Base-by-base conservation (phyloP, 225 moss, liverwort and hornwort genomes). In the Sphagnum tenellum region DNA sequence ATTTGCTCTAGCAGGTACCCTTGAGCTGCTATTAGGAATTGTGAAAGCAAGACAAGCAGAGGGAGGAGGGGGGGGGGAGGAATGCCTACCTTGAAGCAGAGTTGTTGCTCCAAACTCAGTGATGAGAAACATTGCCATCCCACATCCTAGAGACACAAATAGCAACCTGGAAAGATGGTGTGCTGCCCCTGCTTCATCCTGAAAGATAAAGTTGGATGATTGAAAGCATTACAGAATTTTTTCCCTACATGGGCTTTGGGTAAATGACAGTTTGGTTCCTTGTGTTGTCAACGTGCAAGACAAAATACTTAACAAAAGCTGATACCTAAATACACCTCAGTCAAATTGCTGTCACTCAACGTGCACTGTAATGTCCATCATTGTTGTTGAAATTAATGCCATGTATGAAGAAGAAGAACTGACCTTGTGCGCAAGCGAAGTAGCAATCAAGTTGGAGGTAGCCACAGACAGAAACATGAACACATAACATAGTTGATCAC, bases 401-500 rank as follows among this genome's bases (percentile, higher is more conserved):
- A 44, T 45, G 44, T 49, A 46, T 47, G 46, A 12, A 47, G 44
- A 5, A 50, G 44, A 5, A 59, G 66, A 45, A 12, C 10, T 57
- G 71, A 87, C 90, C 91, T 78, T 91, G 7, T 89, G 87, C 59
- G 94, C 94, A 66, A 94, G 77, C 46, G 94, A 77, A 2, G 94
- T 94, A 46, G 94, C 94, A 56, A 94, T 91, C 75, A 94, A 74
- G 61, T 94, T 94, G 66, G 94, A 94, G 50, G 94, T 94, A 5
- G 94, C 87, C 46, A 94, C 89, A 13, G 91, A 91, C 5, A 94
- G 87, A 64, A 94, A 91, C 94, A 94, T 94, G 56, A 94, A 94
- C 49, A 94, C 78, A 48, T 80, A 94, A 66, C 81, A 86, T 47
- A 91, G 77, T 78, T 89, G 89, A 69, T 94, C 94, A 61, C 91